Conservation (phyloP, 2,329 filamentous ascomycete species). For the Aspergillus aculeatus region DNA sequence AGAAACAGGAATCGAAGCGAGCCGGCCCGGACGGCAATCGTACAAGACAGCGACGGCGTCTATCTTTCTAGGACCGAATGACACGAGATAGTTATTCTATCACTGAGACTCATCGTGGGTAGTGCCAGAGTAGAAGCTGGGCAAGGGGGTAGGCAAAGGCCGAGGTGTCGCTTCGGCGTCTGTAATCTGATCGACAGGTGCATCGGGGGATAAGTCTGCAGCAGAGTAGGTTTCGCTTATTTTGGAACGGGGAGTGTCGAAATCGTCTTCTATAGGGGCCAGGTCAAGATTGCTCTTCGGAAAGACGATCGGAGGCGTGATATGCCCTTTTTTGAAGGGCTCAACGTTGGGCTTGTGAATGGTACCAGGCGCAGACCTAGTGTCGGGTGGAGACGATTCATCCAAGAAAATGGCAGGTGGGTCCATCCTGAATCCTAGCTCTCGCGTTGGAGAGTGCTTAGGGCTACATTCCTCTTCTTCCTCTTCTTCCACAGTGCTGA, state of each 20-base stretch:
- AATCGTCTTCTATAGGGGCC: conserved; percentile 6
- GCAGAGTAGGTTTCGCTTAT: conserved; percentile 21
- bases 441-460: conserved; percentile 20
- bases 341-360: conserved; percentile 7
- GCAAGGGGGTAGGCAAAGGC: conserved; percentile 31
- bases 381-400: conserved; percentile 14
- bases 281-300: conserved; percentile 1
- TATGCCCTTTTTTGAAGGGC: conserved; percentile 26
- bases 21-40: conserved; percentile 12
- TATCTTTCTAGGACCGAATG: conserved; percentile 1
- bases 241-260: conserved; percentile 23
- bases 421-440: conserved; percentile 12
- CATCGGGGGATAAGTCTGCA: conserved; percentile 16
- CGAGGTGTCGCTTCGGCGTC: conserved; percentile 37
- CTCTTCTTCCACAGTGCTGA: conserved; percentile 23
- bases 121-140: conserved; percentile 24
- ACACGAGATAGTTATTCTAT: conserved; percentile 18
- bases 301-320: conserved; percentile 31
- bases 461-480: conserved; percentile 25
- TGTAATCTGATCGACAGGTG: conserved; percentile 22
- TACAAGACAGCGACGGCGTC: conserved; percentile 1
- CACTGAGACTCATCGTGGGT: conserved; percentile 29
- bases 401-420: conserved; percentile 8
- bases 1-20: conserved; percentile 15
- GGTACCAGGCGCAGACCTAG: conserved; percentile 2